These are phyloP conservation scores for Sequoia sempervirens DNA, from an alignment of 75 land plant species.

Conservation along the genomic window DNA sequence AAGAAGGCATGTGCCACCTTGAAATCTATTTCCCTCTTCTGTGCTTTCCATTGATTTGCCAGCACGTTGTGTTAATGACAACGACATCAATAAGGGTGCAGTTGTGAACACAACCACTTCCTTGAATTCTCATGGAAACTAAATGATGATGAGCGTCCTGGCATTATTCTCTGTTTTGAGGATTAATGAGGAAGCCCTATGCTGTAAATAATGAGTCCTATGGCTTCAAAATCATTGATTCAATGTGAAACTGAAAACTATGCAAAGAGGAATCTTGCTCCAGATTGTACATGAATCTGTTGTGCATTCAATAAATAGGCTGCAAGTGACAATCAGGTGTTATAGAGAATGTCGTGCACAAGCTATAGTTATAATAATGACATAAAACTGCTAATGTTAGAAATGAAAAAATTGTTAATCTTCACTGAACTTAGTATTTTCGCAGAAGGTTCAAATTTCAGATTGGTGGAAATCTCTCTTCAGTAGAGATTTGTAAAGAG, in stretches of 20 bases:
- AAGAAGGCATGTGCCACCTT: constrained; percentile 5
- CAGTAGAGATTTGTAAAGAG: too few species aligned
- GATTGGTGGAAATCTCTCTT: too few species aligned
- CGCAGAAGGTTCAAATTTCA: too few species aligned
- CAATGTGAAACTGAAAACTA: neutral
- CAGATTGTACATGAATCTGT: neutral
- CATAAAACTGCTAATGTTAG: too few species aligned
- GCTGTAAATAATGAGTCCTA: neutral
- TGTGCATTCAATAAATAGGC: too few species aligned
- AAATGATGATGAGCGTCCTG: neutral
- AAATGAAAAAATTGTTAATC: neutral
- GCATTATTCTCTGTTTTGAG: neutral
- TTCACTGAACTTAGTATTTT: too few species aligned
- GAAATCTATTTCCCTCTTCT: too few species aligned
- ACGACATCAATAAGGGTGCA: neutral
- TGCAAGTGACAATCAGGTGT: neutral
- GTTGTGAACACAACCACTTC: neutral
- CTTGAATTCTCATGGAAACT: neutral
- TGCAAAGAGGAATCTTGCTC: neutral
- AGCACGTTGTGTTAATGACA: constrained; percentile 2
- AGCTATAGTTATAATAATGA: neutral
- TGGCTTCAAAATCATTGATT: neutral
- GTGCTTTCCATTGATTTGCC: neutral
- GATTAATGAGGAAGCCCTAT: neutral
- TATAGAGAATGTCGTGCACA: neutral